Evolutionary conservation across 1,284 basidiomycete genomes (phyloP).

Genomic region (Cryptococcus sp.): DNA sequence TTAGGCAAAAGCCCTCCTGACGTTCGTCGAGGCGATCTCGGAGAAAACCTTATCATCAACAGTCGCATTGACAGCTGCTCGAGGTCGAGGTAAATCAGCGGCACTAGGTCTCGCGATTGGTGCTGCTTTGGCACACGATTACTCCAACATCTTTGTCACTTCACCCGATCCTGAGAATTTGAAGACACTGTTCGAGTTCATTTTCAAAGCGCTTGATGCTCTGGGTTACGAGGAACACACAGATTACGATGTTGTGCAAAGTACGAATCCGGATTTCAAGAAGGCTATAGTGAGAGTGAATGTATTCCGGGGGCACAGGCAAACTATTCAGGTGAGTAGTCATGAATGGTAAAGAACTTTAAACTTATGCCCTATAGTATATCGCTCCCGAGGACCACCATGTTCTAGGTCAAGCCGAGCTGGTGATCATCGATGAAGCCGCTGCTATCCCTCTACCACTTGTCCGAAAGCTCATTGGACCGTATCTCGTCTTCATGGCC

Average conservation of each 20-base stretch:
- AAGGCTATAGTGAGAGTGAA: constrained; percentile 96
- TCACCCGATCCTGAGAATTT: constrained; percentile 97
- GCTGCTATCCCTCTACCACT: constrained; percentile 96
- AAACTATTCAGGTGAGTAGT: constrained; percentile 77
- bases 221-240: constrained; percentile 96
- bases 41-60: constrained; percentile 92
- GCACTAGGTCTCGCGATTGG: constrained; percentile 91
- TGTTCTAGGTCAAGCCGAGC: constrained; percentile 94
- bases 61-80: constrained; percentile 86
- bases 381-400: constrained; percentile 97
- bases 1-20: constrained; percentile 75
- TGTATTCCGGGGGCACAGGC: constrained; percentile 85
- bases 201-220: constrained; percentile 94
- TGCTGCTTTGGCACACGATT: constrained; percentile 87
- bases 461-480: constrained; percentile 90
- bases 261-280: constrained; percentile 89
- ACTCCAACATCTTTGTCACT: constrained; percentile 98
- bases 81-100: constrained; percentile 96
- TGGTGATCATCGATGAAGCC: constrained; percentile 97
- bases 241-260: constrained; percentile 93
- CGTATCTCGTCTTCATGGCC: constrained; percentile 96
- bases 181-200: constrained; percentile 95
- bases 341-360: not conserved
- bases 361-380: constrained; percentile 58
- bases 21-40: constrained; percentile 86